Conservation (phyloP, 148 eudicot species). For the Arbutus unedo region DNA sequence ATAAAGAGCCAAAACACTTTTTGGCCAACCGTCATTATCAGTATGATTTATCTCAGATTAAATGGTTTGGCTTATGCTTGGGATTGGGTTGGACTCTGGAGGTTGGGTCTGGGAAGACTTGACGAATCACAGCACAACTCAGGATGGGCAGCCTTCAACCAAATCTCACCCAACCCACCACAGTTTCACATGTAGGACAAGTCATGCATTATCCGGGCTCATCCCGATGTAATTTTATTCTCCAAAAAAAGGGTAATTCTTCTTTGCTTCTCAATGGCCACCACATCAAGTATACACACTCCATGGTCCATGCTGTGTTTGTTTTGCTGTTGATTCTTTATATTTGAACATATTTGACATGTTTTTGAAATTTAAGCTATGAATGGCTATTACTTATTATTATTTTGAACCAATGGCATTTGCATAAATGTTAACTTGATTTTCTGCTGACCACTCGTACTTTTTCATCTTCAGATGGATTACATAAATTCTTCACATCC, state of each 20-base stretch:
- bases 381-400: neutral
- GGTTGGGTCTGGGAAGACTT: too few relatives aligned
- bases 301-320: neutral
- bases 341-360: neutral
- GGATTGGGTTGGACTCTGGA: too few relatives aligned
- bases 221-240: neutral
- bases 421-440: neutral
- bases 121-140: neutral
- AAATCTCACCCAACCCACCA: neutral
- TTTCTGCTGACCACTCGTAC: neutral
- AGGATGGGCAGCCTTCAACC: neutral
- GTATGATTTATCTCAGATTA: too few relatives aligned
- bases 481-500: slow-evolving; percentile 42
- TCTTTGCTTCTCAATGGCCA: neutral
- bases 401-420: neutral
- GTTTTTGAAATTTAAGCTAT: neutral
- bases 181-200: neutral
- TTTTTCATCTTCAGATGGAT: slow-evolving; percentile 27
- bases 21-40: too few relatives aligned
- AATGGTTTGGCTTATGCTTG: too few relatives aligned
- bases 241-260: neutral
- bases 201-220: neutral
- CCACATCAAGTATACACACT: neutral
- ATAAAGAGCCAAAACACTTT: too few relatives aligned
- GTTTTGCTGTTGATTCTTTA: neutral